A percentile compares a stretch with the other conserved stretches of the same genome.
phyloP scores from a whole-genome alignment of 208 protist genomes.

The Trypanosomatidae sp. region DNA sequence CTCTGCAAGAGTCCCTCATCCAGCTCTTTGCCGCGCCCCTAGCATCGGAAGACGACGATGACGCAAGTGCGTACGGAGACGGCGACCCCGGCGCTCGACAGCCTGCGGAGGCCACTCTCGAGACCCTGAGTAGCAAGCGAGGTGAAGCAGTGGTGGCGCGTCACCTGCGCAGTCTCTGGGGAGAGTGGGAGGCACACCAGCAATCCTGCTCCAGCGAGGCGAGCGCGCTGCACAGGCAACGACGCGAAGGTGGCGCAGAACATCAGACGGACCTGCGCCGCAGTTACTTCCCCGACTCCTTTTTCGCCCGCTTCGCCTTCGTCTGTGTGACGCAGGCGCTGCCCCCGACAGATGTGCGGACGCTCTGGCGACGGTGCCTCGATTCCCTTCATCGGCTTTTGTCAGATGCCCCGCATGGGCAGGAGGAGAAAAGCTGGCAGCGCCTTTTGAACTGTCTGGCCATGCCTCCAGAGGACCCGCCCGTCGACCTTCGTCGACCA shows the following conservation, averaged over 20 bases:
- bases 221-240: background rate
- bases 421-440: constrained; percentile 14
- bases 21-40: constrained; percentile 10
- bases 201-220: constrained; percentile 7
- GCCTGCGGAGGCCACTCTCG: background rate
- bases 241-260: background rate
- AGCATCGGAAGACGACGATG: background rate
- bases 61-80: background rate
- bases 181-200: constrained; percentile 20
- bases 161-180: constrained; percentile 18
- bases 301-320: constrained; percentile 71
- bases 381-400: constrained; percentile 30
- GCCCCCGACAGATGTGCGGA: constrained; percentile 30
- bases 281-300: constrained; percentile 74
- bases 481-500: constrained; percentile 40
- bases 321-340: constrained; percentile 34
- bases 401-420: background rate
- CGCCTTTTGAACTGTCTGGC: constrained; percentile 40
- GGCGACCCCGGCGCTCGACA: background rate
- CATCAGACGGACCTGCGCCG: constrained; percentile 40
- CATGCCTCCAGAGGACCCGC: constrained; percentile 28
- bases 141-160: constrained; percentile 12
- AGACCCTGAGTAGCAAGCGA: background rate
- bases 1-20: constrained; percentile 23
- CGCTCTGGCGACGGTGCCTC: constrained; percentile 49